Conservation (phyloP, 2,329 filamentous ascomycete species). For the Sporothrix humicola region DNA sequence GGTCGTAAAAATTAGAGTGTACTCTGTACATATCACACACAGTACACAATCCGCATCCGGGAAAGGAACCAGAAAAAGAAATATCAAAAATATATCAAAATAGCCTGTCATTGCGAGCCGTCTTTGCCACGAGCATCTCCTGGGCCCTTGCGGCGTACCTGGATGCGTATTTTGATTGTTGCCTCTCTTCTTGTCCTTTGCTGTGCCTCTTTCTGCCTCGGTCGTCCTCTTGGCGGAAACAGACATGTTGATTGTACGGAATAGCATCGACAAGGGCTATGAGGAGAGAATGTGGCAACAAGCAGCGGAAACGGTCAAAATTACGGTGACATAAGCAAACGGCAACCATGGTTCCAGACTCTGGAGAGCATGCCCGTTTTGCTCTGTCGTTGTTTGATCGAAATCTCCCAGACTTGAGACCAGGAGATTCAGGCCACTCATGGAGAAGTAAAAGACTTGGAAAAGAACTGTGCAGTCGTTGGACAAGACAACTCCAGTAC, state of each 20-base stretch:
- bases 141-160: not conserved
- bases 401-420: not conserved
- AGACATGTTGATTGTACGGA: not conserved
- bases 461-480: not conserved
- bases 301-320: not conserved
- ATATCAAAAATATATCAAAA: not conserved
- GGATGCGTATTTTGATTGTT: not conserved
- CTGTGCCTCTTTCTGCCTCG: constrained; percentile 1
- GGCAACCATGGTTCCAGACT: not conserved
- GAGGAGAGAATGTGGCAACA: not conserved
- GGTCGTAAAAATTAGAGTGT: not conserved
- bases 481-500: no score
- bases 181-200: not conserved
- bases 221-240: constrained; percentile 1
- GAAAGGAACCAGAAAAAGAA: no score
- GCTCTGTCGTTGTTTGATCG: not conserved
- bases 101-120: constrained; percentile 16
- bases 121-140: not conserved
- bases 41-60: no score
- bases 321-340: not conserved
- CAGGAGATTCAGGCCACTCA: no score
- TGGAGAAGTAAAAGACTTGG: no score
- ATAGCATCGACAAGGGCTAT: not conserved
- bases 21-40: not conserved
- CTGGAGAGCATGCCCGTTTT: not conserved